Evolutionary conservation across 1,139 yeast genomes (phyloP).

Genomic region (Hemisphaericaspora subhashii): DNA sequence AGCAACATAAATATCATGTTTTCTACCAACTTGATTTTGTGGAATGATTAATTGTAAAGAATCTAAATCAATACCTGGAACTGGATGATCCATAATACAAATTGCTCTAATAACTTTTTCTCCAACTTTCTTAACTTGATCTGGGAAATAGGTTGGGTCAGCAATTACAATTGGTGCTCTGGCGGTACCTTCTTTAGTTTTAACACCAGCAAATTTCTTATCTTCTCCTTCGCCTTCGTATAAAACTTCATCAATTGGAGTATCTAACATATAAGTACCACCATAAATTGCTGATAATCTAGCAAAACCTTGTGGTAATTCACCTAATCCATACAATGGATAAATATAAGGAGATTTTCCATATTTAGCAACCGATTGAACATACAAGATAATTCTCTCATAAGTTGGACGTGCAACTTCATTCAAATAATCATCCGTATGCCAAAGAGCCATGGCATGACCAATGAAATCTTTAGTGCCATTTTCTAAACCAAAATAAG

Average conservation of each 20-base stretch:
- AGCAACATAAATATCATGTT: slow-evolving; percentile 93
- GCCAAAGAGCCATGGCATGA: slow-evolving; percentile 97
- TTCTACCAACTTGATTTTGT: slow-evolving; percentile 91
- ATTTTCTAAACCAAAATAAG: slow-evolving; percentile 84
- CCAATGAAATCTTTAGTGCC: slow-evolving; percentile 97
- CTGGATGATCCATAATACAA: slow-evolving; percentile 88
- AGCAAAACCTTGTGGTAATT: slow-evolving; percentile 97
- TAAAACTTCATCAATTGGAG: slow-evolving; percentile 87
- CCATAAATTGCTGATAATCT: slow-evolving; percentile 96
- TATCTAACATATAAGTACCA: slow-evolving; percentile 97
- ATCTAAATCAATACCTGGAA: slow-evolving; percentile 84
- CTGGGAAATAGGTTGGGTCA: slow-evolving; percentile 97
- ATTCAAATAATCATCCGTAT: slow-evolving; percentile 84
- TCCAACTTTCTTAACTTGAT: slow-evolving; percentile 81
- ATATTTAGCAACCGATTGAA: slow-evolving; percentile 88
- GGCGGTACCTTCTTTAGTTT: slow-evolving; percentile 88
- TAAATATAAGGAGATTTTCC: slow-evolving; percentile 97
- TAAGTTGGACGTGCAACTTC: slow-evolving; percentile 93
- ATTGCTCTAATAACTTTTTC: slow-evolving; percentile 91
- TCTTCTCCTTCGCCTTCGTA: slow-evolving; percentile 52
- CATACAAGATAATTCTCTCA: slow-evolving; percentile 81
- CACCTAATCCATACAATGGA: slow-evolving; percentile 96
- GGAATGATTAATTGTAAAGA: slow-evolving; percentile 94
- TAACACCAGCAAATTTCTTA: slow-evolving; percentile 75
- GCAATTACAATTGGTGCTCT: slow-evolving; percentile 94